Percentiles rank a stretch among this genome's conserved stretches.
Conservation (phyloP, 2,329 filamentous ascomycete species). For the Scedosporium boydii region DNA sequence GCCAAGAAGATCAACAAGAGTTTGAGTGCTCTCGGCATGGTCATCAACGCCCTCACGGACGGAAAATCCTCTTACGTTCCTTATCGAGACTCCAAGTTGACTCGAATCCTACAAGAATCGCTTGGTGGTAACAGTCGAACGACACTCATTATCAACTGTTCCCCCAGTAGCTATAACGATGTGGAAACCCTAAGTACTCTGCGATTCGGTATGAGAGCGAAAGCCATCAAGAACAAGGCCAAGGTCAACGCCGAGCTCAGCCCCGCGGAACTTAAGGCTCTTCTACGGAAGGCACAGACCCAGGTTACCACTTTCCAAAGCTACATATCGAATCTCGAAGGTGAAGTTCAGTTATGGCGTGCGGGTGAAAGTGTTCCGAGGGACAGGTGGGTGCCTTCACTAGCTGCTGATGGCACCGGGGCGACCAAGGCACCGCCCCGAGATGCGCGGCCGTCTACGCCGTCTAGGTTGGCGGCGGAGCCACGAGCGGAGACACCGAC, state of each 20-base stretch:
- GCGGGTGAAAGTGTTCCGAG: constrained; percentile 79
- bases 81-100: constrained; percentile 96
- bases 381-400: constrained; percentile 72
- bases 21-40: constrained; percentile 95
- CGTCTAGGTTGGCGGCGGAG: constrained; percentile 41
- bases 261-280: constrained; percentile 83
- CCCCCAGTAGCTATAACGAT: constrained; percentile 98
- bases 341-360: constrained; percentile 81
- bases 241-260: constrained; percentile 99
- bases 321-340: constrained; percentile 76
- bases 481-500: constrained; percentile 53
- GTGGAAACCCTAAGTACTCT: constrained; percentile 86
- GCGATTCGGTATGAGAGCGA: constrained; percentile 89
- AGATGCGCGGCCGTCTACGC: constrained; percentile 42
- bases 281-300: constrained; percentile 85
- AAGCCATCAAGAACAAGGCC: constrained; percentile 99
- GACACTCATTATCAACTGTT: constrained; percentile 98
- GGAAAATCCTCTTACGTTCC: constrained; percentile 94
- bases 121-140: constrained; percentile 95
- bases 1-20: constrained; percentile 99
- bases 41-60: constrained; percentile 95
- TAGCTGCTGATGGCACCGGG: constrained; percentile 37
- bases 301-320: constrained; percentile 82
- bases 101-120: constrained; percentile 92
- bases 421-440: constrained; percentile 23